Evolutionary conservation across 1,139 yeast species (phyloP), one percentile per base, ranked within the genome.

Genomic region (Hyphopichia khmerensis): DNA sequence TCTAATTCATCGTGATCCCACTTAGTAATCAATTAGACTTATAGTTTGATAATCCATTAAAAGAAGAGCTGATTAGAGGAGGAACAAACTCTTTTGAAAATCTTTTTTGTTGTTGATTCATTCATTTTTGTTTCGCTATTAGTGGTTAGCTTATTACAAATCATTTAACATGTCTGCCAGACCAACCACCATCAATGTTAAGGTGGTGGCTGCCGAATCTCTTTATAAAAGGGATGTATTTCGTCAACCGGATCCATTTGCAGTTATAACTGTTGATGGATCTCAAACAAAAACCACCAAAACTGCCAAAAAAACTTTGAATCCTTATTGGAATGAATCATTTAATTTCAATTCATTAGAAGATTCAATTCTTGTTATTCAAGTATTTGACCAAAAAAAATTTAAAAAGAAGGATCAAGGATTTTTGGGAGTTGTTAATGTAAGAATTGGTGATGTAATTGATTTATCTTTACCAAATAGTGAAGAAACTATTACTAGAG

Each of bases 341-440:
- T 95, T 93, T 60, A 80, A 80, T 79, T 68, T 70, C 61, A 82
- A 80, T 52, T 95, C 93, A 24, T 77, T 77, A 50, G 96, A 90
- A 56, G 87, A 87, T 54, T 86, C 96, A 16, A 88, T 91, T 37
- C 73, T 93, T 45, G 96, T 95, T 8, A 83, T 93, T 49, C 99
- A 93, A 64, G 95, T 93, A 14, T 93, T 95, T 66, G 99, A 93
- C 64, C 98, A 91, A 65, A 91, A 90, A 62, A 93, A 93, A 67
- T 93, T 93, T 71, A 93, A 93, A 64, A 90, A 90, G 83, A 91
- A 90, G 77, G 99, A 93, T 62, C 99, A 93, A 65, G 99, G 99
- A n/a, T 93, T 93, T 55, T 73, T 93, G 41, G 99, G 99, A 45
- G 99, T 93, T 17, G 95, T 95, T 46, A 95, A 93, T 65, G 80